Evolutionary conservation across 805 yeast species (phyloP), one percentile per base, ranked within the genome.

Genomic region (Saturnispora saitoi): DNA sequence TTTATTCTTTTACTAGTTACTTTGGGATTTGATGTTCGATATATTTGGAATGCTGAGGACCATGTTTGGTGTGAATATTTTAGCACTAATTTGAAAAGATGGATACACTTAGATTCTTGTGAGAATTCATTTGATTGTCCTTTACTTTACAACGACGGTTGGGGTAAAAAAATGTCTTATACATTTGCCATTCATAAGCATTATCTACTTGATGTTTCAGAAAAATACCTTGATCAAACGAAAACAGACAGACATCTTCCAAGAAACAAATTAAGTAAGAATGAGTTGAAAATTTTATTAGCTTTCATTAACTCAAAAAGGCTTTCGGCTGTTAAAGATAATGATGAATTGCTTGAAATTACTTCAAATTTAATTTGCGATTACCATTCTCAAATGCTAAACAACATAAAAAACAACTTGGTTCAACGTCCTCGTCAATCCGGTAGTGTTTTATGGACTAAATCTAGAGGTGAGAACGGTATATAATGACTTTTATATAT

Each of bases 31-130:
- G 70, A 78, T 26, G 77, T 78, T 1, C 67, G 98, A 45, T 89
- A 83, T 58, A 68, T 90, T 2, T 86, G 95, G 95, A 89, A 88
- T 62, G 69, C 76, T 7, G 98, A 91, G 61, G 98, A 91, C 62
- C 98, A 91, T 62, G 97, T 87, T 1, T 91, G 98, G 98, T 84
- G 95, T 58, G 98, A 91, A 60, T 83, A 84, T 57, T 90, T 78
- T 61, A 85, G 95, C 1, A 62, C 57, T 0, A 58, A 66, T 19
- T 69, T 77, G 54, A 64, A 73, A 40, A 65, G 88, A 48, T 91
- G 98, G 97, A 72, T 90, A 17, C 98, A 91, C 63, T 68, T 86
- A 15, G 98, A 90, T 58, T 77, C 87, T 8, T 91, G 98, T 62
- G 98, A 90, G 57, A 82, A 79, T 43, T 81, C 90, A 0, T 88